Evolutionary conservation across 2,329 filamentous ascomycete species (phyloP), one percentile per base, ranked within the genome.

Genomic region (Microdochium bolleyi): DNA sequence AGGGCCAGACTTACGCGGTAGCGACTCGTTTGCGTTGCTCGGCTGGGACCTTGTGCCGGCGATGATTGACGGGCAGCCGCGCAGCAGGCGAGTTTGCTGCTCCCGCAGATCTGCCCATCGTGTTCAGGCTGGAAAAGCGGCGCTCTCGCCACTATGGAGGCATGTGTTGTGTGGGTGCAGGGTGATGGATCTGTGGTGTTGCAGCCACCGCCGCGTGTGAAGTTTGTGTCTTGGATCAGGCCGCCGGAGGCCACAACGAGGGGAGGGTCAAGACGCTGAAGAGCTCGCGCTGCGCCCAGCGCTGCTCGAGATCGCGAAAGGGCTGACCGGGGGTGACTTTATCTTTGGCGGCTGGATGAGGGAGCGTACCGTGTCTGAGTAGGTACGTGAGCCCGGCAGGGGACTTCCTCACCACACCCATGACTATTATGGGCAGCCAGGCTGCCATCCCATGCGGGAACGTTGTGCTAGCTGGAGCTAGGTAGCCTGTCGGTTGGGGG

Each of bases 21-120:
- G 70, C 68, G 49, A 78, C 75, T 48, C 75, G 71, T 62, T 77
- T 77, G 51, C 75, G 70, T 55, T 74, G 63, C 49, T 74, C 73
- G 3, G 71, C 67, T 24, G 70, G 61, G 50, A 78, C 75, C 62
- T 74, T 75, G 58, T 74, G 70, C 51, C 73, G 69, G 49, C 75
- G 72, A 50, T 74, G 74, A 59, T 78, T 77, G 57, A 78, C 75
- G 25, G 75, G 74, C 56, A 78, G 65, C 51, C 75, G 69, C 52
- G 71, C 64, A 27, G 59, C 46, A 16, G 53, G 21, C 21, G 53
- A 53, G 41, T 46, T 46, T 22, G 41, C 41, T 19, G 41, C 19
- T 3, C 41, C 41, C 19, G 41, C 21, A 19, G 41, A 46, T 46
- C 41, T 46, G 41, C 41, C 41, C 41, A 21, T 24, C 41, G 21